Percentiles rank a stretch among this genome's conserved stretches.
Evolutionary conservation across 2,329 filamentous ascomycete genomes (phyloP).

Genomic region (Fusarium zealandicum): DNA sequence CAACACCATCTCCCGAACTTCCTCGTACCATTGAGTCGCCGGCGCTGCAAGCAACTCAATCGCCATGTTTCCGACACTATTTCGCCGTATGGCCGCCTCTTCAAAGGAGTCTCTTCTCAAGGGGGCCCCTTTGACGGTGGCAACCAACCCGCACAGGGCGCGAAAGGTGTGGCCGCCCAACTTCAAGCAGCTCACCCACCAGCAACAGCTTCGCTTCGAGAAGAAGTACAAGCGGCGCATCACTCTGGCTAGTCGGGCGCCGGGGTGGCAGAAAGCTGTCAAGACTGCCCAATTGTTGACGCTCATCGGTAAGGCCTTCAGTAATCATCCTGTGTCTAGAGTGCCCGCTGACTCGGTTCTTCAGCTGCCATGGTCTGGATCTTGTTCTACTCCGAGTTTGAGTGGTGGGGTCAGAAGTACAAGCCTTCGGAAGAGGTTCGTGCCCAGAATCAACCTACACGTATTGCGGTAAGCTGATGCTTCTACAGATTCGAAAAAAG

Average conservation of each 20-base stretch:
- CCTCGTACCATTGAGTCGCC: slow-evolving; percentile 20
- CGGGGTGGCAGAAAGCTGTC: slow-evolving; percentile 69
- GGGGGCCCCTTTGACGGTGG: slow-evolving; percentile 45
- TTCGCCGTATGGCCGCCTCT: slow-evolving; percentile 46
- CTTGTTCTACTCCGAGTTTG: slow-evolving; percentile 53
- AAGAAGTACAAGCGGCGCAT: slow-evolving; percentile 78
- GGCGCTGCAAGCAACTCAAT: not conserved
- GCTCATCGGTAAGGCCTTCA: slow-evolving; percentile 56
- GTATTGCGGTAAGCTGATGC: slow-evolving; percentile 13
- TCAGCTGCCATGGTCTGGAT: slow-evolving; percentile 49
- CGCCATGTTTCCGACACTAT: slow-evolving; percentile 47
- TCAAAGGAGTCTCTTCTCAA: slow-evolving; percentile 42
- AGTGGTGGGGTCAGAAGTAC: slow-evolving; percentile 54
- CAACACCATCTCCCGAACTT: slow-evolving; percentile 12
- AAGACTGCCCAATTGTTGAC: slow-evolving; percentile 69
- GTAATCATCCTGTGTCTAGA: not conserved
- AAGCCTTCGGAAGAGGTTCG: slow-evolving; percentile 53
- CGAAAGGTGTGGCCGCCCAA: slow-evolving; percentile 82
- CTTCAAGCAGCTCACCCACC: slow-evolving; percentile 71
- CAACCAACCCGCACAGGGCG: slow-evolving; percentile 66
- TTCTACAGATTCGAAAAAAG: slow-evolving; percentile 46
- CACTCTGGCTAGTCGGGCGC: slow-evolving; percentile 66
- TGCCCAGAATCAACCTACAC: not conserved
- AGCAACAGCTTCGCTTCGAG: slow-evolving; percentile 80
- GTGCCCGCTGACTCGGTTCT: slow-evolving; percentile 15